A percentile compares a stretch with the other conserved stretches of the same genome.
phyloP scores from a whole-genome alignment of 2,329 filamentous ascomycete genomes.

The Botrytis fragariae region DNA sequence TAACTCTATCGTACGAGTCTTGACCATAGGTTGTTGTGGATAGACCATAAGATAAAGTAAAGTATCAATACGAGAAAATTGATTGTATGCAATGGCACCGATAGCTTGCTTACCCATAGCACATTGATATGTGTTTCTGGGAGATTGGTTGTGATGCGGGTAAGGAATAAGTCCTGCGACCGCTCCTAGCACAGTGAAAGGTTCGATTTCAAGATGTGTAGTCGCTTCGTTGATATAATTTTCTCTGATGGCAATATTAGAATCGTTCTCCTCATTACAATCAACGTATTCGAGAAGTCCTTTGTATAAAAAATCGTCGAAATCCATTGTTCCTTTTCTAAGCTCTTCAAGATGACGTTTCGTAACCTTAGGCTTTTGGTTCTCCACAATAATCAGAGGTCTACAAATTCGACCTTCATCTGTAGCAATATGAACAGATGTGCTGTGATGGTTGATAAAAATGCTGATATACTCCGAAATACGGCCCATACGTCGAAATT shows the following conservation, averaged over 20 bases:
- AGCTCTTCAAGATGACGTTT: conserved; percentile 75
- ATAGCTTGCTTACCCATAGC: conserved; percentile 99
- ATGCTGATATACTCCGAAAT: conserved; percentile 97
- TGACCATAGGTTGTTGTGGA: conserved; percentile 95
- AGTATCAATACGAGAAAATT: conserved; percentile 95
- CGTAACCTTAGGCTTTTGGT: conserved; percentile 77
- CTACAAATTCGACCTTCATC: conserved; percentile 96
- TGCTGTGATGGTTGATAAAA: conserved; percentile 90
- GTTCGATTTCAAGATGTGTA: conserved; percentile 96
- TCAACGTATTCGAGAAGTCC: conserved; percentile 96
- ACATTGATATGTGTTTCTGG: conserved; percentile 97
- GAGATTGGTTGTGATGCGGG: conserved; percentile 98
- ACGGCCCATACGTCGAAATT: conserved; percentile 81
- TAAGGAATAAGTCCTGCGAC: conserved; percentile 97
- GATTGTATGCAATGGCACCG: conserved; percentile 95
- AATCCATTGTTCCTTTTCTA: conserved; percentile 78
- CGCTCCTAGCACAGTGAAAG: conserved; percentile 92
- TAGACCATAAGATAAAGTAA: conserved; percentile 96
- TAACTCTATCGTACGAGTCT: conserved; percentile 92
- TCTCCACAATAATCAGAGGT: conserved; percentile 92
- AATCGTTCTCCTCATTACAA: conserved; percentile 97
- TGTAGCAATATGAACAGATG: conserved; percentile 89
- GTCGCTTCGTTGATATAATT: conserved; percentile 77
- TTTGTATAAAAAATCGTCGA: conserved; percentile 88
- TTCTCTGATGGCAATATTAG: conserved; percentile 88